Evolutionary conservation across 805 yeast species (phyloP).

Genomic region (Torulaspora indica): DNA sequence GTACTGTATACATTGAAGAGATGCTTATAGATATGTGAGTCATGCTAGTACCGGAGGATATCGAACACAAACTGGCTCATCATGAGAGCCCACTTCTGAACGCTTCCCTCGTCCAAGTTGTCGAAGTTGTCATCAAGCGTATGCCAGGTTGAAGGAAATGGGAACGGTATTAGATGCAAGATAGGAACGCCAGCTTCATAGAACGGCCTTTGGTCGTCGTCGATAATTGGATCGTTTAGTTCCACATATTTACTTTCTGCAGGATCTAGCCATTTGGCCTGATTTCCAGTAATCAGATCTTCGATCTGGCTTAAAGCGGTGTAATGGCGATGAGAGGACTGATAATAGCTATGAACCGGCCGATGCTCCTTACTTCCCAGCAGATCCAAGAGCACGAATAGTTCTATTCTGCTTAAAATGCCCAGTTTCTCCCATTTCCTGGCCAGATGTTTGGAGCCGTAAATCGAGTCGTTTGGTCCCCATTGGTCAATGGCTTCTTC

Average conservation of each 20-base stretch:
- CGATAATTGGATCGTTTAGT: constrained; percentile 16
- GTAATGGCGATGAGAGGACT: constrained; percentile 39
- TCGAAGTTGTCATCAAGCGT: constrained; percentile 44
- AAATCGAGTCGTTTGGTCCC: constrained; percentile 49
- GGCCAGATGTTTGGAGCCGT: constrained; percentile 53
- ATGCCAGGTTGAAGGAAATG: constrained; percentile 53
- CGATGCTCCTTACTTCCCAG: constrained; percentile 39
- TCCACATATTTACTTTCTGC: constrained; percentile 12
- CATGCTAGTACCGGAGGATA: not conserved
- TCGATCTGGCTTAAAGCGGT: constrained; percentile 39
- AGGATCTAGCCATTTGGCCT: constrained; percentile 12
- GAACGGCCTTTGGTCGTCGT: constrained; percentile 57
- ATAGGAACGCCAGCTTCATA: constrained; percentile 43
- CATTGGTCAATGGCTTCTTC: constrained; percentile 57
- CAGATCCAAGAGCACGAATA: constrained; percentile 48
- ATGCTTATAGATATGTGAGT: not conserved
- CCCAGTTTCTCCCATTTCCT: constrained; percentile 33
- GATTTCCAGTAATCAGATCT: constrained; percentile 4
- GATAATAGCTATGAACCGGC: constrained; percentile 42
- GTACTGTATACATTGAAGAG: not conserved
- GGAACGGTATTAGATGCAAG: constrained; percentile 49
- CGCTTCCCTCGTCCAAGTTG: constrained; percentile 38
- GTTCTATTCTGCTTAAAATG: constrained; percentile 37
- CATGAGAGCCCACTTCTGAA: constrained; percentile 46
- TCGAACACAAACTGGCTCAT: constrained; percentile 38